Evolutionary conservation across 805 yeast genomes (phyloP), one percentile per base, ranked within the genome.

Genomic region (Saccharomycopsis vini): DNA sequence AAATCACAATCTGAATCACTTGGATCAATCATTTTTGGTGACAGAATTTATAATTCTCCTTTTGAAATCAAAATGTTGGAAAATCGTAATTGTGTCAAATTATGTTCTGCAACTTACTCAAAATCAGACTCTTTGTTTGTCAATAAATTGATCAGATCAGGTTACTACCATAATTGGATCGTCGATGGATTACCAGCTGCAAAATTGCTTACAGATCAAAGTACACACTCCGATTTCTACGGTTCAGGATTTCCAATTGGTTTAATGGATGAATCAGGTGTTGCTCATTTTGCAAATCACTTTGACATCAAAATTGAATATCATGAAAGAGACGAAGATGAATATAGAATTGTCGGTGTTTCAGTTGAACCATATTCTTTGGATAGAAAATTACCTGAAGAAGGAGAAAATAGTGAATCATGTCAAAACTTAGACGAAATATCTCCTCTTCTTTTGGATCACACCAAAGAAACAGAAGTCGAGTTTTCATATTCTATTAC

Each of bases 161-260:
- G 88, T 2, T 92, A 85, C 61, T 75, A 72, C 57, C 85, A 86
- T 62, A 90, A 90, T 60, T 90, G 97, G 97, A 69, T 89, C 42
- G 66, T 92, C 45, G 98, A 92, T 60, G 97, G 97, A 2, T 74
- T 92, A 54, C 98, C 98, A 9, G 95, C 88, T 5, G 95, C 95
- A 3, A 77, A 74, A 55, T 58, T 62, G 41, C 64, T 77, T 21
- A 57, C 61, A 39, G 90, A 84, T 55, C 58, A 60, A 43, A 72
- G 75, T 54, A 79, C 90, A 3, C 56, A 76, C 9, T 54, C 79
- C 3, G 69, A 69, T 28, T 84, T 80, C 58, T 84, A 83, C 58
- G 83, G 88, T 29, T 69, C 84, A 1, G 95, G 96, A 2, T 87
- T 88, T 62, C 79, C 76, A 44, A 69, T 89, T 40, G 96, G 96